Percentiles rank a stretch among this genome's conserved stretches.
Conservation (phyloP, 2,329 filamentous ascomycete species). For the Aspergillus terreus region DNA sequence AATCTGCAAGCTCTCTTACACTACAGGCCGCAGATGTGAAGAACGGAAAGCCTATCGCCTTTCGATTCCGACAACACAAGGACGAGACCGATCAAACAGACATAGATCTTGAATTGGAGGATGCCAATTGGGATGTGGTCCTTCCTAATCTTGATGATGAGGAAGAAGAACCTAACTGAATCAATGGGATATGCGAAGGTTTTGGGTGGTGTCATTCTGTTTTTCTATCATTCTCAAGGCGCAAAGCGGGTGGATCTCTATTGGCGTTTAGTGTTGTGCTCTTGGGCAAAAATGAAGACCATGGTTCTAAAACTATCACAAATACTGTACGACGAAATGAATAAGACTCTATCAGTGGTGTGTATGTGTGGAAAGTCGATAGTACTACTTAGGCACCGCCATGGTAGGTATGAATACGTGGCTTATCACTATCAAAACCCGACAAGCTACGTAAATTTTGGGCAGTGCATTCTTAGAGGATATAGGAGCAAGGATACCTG, state of each 20-base stretch:
- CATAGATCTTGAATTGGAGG: constrained; percentile 26
- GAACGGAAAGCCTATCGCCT: constrained; percentile 31
- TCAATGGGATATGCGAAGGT: no score
- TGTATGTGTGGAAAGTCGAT: no score
- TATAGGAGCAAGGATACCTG: no score
- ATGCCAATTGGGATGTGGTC: constrained; percentile 36
- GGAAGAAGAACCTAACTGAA: constrained; percentile 18
- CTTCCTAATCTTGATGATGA: constrained; percentile 34
- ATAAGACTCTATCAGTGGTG: no score
- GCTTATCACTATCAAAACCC: no score
- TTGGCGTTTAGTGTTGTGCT: neutral
- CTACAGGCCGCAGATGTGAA: constrained; percentile 26
- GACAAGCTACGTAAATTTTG: no score
- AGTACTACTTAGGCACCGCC: no score
- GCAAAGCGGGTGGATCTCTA: neutral
- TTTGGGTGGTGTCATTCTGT: neutral
- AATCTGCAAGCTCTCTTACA: constrained; percentile 16
- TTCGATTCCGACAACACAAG: constrained; percentile 28
- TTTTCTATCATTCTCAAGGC: neutral
- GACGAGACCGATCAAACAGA: constrained; percentile 16
- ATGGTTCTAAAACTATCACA: no score
- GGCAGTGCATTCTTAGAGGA: no score
- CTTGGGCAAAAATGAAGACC: no score
- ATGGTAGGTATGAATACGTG: no score
- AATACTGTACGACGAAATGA: no score